Percentiles rank a stretch among this genome's conserved stretches.
These are phyloP conservation scores for Thermoascus crustaceus DNA, from an alignment of 2,329 filamentous ascomycete genomes.

Conservation along the genomic window DNA sequence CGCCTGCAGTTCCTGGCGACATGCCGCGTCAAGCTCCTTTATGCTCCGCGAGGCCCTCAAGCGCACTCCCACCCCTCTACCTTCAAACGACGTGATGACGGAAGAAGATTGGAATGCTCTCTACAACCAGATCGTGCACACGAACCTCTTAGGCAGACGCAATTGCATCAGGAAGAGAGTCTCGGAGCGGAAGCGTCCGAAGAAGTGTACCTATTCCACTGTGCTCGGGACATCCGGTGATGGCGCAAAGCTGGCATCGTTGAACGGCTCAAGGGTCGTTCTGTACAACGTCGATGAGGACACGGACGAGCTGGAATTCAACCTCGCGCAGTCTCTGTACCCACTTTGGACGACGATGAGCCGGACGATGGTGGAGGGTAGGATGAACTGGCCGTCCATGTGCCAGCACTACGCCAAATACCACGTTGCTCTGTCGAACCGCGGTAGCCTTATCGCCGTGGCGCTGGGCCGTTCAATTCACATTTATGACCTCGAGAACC, in stretches of 20 bases:
- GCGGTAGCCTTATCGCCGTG: conserved; percentile 11
- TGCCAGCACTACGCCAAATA: conserved; percentile 11
- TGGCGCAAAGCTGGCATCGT: conserved; percentile 5
- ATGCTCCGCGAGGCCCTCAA: conserved; percentile 10
- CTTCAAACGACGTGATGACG: conserved; percentile 6
- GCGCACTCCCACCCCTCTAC: conserved; percentile 9
- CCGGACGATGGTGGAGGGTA: conserved; percentile 7
- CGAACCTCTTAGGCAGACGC: conserved; percentile 11
- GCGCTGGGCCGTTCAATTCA: conserved; percentile 14
- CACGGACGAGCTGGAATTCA: conserved; percentile 4
- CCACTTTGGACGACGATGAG: conserved; percentile 14
- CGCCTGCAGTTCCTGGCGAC: conserved; percentile 11
- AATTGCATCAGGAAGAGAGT: conserved; percentile 7
- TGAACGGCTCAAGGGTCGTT: conserved; percentile 10
- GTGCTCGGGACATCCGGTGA: conserved; percentile 8
- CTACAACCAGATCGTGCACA: conserved; percentile 10
- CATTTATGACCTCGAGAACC: conserved; percentile 12
- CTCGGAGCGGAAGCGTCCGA: conserved; percentile 5
- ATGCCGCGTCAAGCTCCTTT: conserved; percentile 11
- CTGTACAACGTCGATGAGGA: conserved; percentile 5
- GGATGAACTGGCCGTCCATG: conserved; percentile 5
- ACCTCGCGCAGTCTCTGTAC: conserved; percentile 10
- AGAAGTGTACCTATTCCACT: conserved; percentile 7
- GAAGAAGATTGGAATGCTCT: conserved; percentile 12
- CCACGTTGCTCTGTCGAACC: conserved; percentile 12